Conservation (phyloP, 805 yeast species). For the Ogataea trehaloabstinens region DNA sequence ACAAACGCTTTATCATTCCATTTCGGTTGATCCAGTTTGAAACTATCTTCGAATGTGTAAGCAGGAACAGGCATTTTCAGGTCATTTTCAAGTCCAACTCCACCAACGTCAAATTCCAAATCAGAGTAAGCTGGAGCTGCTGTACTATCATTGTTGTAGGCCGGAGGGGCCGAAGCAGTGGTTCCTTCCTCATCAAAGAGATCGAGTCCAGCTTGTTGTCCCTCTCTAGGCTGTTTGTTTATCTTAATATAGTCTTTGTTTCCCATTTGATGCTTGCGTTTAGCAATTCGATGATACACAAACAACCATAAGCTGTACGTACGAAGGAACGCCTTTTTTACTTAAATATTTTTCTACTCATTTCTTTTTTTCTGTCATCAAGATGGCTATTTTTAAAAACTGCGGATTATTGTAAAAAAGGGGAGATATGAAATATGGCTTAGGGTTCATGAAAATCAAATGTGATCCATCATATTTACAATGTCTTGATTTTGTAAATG, state of each 20-base stretch:
- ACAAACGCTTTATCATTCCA: slow-evolving; percentile 73
- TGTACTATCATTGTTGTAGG: slow-evolving; percentile 3
- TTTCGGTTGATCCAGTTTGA: slow-evolving; percentile 59
- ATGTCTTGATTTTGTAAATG: too few relatives aligned
- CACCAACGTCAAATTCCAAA: background rate
- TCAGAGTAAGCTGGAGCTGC: slow-evolving; percentile 5
- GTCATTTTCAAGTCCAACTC: slow-evolving; percentile 4
- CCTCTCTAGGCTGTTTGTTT: background rate
- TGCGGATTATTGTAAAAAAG: too few relatives aligned
- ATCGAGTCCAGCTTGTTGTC: background rate
- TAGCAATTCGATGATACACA: background rate
- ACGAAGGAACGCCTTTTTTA: too few relatives aligned
- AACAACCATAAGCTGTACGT: background rate
- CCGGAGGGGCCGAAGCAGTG: slow-evolving; percentile 5
- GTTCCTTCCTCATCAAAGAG: slow-evolving; percentile 1
- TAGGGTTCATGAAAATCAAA: too few relatives aligned
- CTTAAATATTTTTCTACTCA: too few relatives aligned
- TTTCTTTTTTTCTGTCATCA: too few relatives aligned
- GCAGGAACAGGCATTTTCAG: slow-evolving; percentile 23
- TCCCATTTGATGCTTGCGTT: background rate
- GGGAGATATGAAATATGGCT: too few relatives aligned
- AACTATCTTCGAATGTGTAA: slow-evolving; percentile 61
- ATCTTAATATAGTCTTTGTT: background rate
- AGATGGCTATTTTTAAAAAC: too few relatives aligned
- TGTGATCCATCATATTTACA: too few relatives aligned